These are phyloP conservation scores for Crithidia thermophila DNA, from an alignment of 208 protist genomes.

Conservation along the genomic window DNA sequence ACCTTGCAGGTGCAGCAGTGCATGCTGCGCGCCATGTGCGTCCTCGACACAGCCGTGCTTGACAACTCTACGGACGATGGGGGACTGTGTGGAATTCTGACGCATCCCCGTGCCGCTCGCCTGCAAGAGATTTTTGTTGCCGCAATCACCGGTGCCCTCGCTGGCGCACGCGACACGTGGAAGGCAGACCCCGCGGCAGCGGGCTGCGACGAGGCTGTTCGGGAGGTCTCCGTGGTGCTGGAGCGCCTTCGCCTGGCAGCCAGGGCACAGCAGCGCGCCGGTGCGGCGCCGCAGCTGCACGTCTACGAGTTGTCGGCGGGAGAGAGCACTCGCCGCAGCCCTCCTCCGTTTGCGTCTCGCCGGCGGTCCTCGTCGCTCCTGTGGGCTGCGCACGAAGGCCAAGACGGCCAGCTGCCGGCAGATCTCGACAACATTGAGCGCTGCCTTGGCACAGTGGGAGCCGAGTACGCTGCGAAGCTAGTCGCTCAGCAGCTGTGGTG, in stretches of 20 bases:
- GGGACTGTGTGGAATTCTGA: slow-evolving; percentile 28
- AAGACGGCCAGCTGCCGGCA: not conserved
- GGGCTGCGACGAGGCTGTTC: slow-evolving; percentile 4
- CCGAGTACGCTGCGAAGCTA: slow-evolving; percentile 27
- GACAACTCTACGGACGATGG: slow-evolving; percentile 14
- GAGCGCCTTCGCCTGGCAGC: slow-evolving; percentile 13
- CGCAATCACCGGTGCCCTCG: slow-evolving; percentile 9
- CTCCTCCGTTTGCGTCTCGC: slow-evolving; percentile 24
- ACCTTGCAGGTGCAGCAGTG: slow-evolving; percentile 38
- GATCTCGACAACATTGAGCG: not conserved
- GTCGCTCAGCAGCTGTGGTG: slow-evolving; percentile 47
- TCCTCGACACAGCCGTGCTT: slow-evolving; percentile 12
- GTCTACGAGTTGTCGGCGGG: slow-evolving; percentile 19
- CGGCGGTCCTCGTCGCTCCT: not conserved
- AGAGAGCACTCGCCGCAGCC: not conserved
- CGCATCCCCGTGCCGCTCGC: slow-evolving; percentile 13
- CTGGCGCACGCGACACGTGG: slow-evolving; percentile 1
- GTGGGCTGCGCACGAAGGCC: not conserved
- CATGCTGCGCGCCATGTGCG: slow-evolving; percentile 24
- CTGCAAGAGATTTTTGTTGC: slow-evolving; percentile 33
- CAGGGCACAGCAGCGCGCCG: not conserved
- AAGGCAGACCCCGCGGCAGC: not conserved
- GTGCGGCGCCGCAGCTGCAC: slow-evolving; percentile 10
- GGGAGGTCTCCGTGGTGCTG: slow-evolving; percentile 14
- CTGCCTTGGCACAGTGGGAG: slow-evolving; percentile 21